Conservation (phyloP, 805 yeast species). For the Yamadazyma ubonensis region DNA sequence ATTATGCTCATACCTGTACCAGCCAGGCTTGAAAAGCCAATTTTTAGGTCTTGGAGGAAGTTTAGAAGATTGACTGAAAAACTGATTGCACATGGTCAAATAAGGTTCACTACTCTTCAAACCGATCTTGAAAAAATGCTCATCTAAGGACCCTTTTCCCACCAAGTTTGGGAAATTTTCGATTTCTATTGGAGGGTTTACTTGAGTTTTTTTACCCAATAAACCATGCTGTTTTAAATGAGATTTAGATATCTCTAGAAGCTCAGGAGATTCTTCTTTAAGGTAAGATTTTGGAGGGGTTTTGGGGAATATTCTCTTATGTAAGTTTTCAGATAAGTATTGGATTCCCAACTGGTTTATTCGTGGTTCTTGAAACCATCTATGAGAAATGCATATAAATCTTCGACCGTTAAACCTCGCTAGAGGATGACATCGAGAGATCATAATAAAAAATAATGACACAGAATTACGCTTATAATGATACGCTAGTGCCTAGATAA, state of each 20-base stretch:
- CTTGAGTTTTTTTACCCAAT: conserved; percentile 71
- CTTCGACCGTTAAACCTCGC: not conserved
- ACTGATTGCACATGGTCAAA: conserved; percentile 45
- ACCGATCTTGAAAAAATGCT: conserved; percentile 81
- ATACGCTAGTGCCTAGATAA: not conserved
- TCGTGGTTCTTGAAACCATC: conserved; percentile 21
- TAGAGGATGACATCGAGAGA: too few relatives aligned
- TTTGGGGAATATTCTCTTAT: conserved; percentile 58
- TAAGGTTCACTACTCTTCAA: conserved; percentile 58
- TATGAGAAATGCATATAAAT: not conserved
- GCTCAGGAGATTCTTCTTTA: conserved; percentile 29
- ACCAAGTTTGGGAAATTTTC: conserved; percentile 67
- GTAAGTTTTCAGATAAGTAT: conserved; percentile 60
- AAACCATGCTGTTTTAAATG: conserved; percentile 63
- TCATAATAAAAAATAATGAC: too few relatives aligned
- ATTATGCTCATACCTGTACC: conserved; percentile 71
- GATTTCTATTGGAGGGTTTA: conserved; percentile 54
- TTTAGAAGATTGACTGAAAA: conserved; percentile 30
- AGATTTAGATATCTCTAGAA: conserved; percentile 53
- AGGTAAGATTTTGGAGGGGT: conserved; percentile 25
- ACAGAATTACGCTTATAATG: not conserved
- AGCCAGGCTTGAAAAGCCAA: conserved; percentile 70
- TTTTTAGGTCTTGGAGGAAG: conserved; percentile 25
- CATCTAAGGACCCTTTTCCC: conserved; percentile 70
- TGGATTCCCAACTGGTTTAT: conserved; percentile 81